Percentiles rank a stretch among this genome's conserved stretches.
Evolutionary conservation across 2,329 filamentous ascomycete genomes (phyloP).

Genomic region (Orbilia brochopaga): DNA sequence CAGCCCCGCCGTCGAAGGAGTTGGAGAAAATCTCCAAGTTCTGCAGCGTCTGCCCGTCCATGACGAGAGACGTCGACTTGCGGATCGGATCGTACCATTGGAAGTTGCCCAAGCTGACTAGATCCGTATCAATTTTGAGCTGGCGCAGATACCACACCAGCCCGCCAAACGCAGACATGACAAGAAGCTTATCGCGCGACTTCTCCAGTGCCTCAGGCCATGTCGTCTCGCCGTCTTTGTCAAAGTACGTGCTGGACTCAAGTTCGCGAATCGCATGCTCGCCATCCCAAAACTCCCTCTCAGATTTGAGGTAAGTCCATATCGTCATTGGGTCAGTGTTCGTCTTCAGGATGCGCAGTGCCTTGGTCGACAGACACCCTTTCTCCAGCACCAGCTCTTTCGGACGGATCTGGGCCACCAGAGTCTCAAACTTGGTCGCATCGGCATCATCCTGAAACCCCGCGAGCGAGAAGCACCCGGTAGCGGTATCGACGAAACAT

Average conservation of each 20-base stretch:
- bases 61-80: constrained; percentile 83
- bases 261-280: constrained; percentile 83
- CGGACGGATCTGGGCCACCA: constrained; percentile 88
- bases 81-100: constrained; percentile 90
- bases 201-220: constrained; percentile 80
- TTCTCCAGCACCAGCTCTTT: constrained; percentile 91
- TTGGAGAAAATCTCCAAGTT: constrained; percentile 94
- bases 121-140: constrained; percentile 84
- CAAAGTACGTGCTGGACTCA: constrained; percentile 79
- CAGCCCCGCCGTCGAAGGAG: constrained; percentile 79
- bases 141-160: constrained; percentile 83
- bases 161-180: constrained; percentile 90
- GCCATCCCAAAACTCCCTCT: constrained; percentile 87
- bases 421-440: constrained; percentile 94
- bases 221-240: constrained; percentile 62
- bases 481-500: constrained; percentile 92
- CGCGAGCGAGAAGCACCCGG: constrained; percentile 91
- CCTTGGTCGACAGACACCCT: constrained; percentile 82
- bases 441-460: constrained; percentile 91
- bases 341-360: constrained; percentile 90
- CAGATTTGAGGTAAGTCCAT: constrained; percentile 90
- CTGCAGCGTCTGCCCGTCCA: constrained; percentile 94
- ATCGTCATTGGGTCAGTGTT: constrained; percentile 91
- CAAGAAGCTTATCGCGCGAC: constrained; percentile 75
- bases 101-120: constrained; percentile 90